These are phyloP conservation scores for Aspergillus ibericus DNA, from an alignment of 2,329 filamentous ascomycete genomes.

Conservation along the genomic window DNA sequence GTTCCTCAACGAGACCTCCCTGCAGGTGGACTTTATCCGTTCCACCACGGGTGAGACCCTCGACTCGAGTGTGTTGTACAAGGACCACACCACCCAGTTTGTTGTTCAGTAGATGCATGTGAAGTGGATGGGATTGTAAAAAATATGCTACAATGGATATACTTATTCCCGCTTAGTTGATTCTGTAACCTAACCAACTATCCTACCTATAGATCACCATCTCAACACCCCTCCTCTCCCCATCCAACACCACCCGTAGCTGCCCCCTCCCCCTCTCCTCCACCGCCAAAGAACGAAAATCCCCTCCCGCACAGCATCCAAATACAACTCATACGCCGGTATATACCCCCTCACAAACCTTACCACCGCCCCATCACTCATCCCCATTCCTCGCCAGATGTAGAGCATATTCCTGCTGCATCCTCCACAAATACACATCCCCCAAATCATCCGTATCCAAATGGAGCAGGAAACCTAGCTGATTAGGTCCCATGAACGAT, in stretches of 20 bases:
- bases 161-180: no score
- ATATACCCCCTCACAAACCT: not conserved
- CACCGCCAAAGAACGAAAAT: not conserved
- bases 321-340: constrained; percentile 1
- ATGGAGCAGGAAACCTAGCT: not conserved
- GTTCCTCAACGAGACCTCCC: constrained; percentile 47
- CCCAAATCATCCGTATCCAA: not conserved
- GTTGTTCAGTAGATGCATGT: constrained; percentile 48
- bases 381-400: not conserved
- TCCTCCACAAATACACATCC: not conserved
- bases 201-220: no score
- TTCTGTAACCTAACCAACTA: no score
- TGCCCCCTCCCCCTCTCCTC: not conserved
- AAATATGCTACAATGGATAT: no score
- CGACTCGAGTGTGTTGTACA: constrained; percentile 52
- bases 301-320: not conserved
- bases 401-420: not conserved
- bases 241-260: not conserved
- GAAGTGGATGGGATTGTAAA: not conserved
- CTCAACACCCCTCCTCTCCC: not conserved
- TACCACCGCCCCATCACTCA: not conserved
- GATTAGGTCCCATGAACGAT: not conserved
- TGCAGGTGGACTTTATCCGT: constrained; percentile 54
- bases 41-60: constrained; percentile 51
- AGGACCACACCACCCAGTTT: constrained; percentile 50